Base-by-base conservation (phyloP, 23 red algal genomes). In the Agarophyton chilense region DNA sequence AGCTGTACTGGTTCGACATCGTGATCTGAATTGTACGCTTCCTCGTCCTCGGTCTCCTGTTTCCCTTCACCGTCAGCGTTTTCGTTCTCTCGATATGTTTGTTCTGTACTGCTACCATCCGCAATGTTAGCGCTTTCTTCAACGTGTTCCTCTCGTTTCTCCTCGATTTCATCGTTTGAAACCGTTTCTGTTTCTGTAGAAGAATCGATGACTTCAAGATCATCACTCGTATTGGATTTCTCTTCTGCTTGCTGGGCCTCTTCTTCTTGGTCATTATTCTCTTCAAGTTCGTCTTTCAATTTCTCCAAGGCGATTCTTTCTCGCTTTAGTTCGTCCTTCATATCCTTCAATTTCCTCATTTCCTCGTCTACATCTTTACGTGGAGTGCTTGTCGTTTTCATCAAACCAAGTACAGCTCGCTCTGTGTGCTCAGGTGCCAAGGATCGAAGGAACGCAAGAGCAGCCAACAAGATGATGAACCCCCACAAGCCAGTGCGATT, bases 361-460 rank as follows among this genome's bases (percentile, higher is more conserved):
- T 63, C 52, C 39, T 65, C 57, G 11, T 84, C 61, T 39, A 84
- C 10, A 10, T 54, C 52, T 24, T 81, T 40, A 24, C 18, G 36
- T 10, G 55, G 36, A 36, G 33, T 44, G 21, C 28, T 43, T 45
- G 36, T 19, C 14, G 79, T 26, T 26, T 74, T 65, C 40, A 86
- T 28, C 44, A 86, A 41, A 21, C 46, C 46, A 10, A 42, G 61
- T 22, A 86, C 82, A 19, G 82, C 82, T 17, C 19, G 31, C 45
- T 86, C 82, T 9, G 82, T 86, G 28, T 67, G 82, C 64, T 86
- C 82, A 1, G 82, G 82, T 21, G 82, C 82, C 11, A 86, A 46
- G 13, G 82, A 86, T 21, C 82, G 60, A 3, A 86, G 42, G 50
- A 66, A 86, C 29, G 82, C 82, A 11, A 86, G 58, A 25, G 82